Percentiles rank a stretch among this genome's conserved stretches.
Evolutionary conservation across 108 stramenopile species (phyloP).

Genomic region (Discostella pseudostelligera): DNA sequence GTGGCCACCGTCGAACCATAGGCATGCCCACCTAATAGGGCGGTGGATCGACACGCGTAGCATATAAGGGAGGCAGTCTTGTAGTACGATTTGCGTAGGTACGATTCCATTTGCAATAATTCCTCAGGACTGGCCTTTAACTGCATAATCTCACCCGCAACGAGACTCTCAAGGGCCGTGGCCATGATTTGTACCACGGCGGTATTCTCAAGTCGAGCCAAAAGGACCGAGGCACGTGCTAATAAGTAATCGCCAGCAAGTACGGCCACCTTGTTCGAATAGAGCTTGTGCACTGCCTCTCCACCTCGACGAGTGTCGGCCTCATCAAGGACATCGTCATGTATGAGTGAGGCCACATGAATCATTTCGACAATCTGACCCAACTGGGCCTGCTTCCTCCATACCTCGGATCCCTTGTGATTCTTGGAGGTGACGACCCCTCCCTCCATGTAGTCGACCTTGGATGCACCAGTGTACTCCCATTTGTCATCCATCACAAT

Average conservation of each 20-base stretch:
- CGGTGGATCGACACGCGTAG: conserved; percentile 88
- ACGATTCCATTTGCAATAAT: conserved; percentile 86
- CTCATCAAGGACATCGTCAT: conserved; percentile 97
- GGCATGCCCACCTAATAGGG: conserved; percentile 88
- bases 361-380: conserved; percentile 99
- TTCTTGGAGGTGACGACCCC: conserved; percentile 66
- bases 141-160: conserved; percentile 98
- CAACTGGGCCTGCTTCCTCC: conserved; percentile 86
- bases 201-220: conserved; percentile 90
- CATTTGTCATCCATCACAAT: conserved; percentile 32
- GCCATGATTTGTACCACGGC: conserved; percentile 98
- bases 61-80: conserved; percentile 96
- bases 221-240: conserved; percentile 90
- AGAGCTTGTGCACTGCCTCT: conserved; percentile 96
- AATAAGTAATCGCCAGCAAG: conserved; percentile 97
- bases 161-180: conserved; percentile 91
- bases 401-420: conserved; percentile 84
- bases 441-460: conserved; percentile 58
- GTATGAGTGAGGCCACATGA: conserved; percentile 95
- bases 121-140: conserved; percentile 83
- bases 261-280: conserved; percentile 97
- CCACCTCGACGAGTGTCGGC: conserved; percentile 95
- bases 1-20: conserved; percentile 82
- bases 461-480: conserved; percentile 80
- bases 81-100: conserved; percentile 95